Evolutionary conservation across 1,284 basidiomycete species (phyloP).

Genomic region (Malassezia cuniculi): DNA sequence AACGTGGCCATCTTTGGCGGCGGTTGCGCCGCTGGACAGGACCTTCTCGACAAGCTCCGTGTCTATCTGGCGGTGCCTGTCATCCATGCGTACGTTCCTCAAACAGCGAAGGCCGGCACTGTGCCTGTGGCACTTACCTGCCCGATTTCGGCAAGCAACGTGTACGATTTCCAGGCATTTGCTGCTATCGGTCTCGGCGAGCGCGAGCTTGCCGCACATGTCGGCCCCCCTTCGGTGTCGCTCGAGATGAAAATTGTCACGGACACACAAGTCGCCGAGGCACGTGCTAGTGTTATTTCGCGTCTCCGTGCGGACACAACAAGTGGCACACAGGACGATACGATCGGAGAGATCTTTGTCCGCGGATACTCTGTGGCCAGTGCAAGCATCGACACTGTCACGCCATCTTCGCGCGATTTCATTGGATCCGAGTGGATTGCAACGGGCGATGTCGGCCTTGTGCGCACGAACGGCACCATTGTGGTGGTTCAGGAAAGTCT

Average conservation of each 20-base stretch:
- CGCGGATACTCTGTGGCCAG: constrained; percentile 17
- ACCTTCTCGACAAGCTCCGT: constrained; percentile 33
- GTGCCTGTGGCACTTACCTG: constrained; percentile 16
- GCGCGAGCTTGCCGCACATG: constrained; percentile 24
- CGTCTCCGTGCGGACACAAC: constrained; percentile 14
- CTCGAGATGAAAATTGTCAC: constrained; percentile 34
- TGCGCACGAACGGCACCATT: constrained; percentile 39
- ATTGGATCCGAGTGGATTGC: constrained; percentile 18
- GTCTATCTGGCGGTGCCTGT: constrained; percentile 33
- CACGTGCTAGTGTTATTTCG: constrained; percentile 15
- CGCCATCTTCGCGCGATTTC: constrained; percentile 1
- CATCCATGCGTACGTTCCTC: constrained; percentile 30
- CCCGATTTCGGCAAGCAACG: constrained; percentile 26
- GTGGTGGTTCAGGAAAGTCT: constrained; percentile 21
- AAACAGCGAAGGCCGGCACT: background rate
- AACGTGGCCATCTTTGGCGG: constrained; percentile 15
- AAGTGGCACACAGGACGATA: constrained; percentile 14
- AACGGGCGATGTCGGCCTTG: constrained; percentile 29
- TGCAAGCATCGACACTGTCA: background rate
- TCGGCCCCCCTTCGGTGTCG: constrained; percentile 36
- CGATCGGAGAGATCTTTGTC: constrained; percentile 28
- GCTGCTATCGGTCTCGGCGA: constrained; percentile 18
- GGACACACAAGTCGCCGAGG: constrained; percentile 15
- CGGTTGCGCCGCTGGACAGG: constrained; percentile 22
- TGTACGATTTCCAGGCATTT: constrained; percentile 40